Base-by-base conservation (phyloP, 164 flowering plant genomes). In the Stephania japonica region DNA sequence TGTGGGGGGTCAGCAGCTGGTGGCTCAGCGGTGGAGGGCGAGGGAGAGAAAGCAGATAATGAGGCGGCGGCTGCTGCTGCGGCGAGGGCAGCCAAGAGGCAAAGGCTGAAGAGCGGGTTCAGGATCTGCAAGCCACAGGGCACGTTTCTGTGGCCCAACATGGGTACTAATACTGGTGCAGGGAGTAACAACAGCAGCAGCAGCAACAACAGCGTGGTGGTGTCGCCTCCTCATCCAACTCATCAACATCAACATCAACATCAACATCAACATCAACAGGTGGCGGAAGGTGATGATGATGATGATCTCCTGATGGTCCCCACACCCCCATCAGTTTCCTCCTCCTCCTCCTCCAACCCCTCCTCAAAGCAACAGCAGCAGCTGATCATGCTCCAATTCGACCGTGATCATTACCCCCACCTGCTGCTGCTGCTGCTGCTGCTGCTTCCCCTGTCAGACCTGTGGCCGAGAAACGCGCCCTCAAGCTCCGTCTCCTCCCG, bases 41-140 rank as follows among this genome's bases (percentile, higher is more conserved):
- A 32, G 7, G 69, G 41, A 26, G 49, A 47, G 65, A 65, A 75
- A 82, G 85, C 49, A 83, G 86, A 32, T 47, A 44, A 61, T 42
- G 64, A 23, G 38, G 70, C 56, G 43, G 74, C 62, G 61, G 67
- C 44, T 69, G 76, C 38, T 23, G 71, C 69, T 49, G 77, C 38
- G 38, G 2, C 38, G 69, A 86, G 77, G 64, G 89, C 87, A 77
- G 87, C 85, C 6, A 87, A 78, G 75, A 79, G 83, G 50, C 80
- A 86, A 73, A 86, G 88, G 79, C 85, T 85, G 71, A 87, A 81
- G 78, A 91, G 98, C 78, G 98, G 97, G 8, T 90, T 90, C 87
- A 87, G 86, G 69, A 82, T 88, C 10, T 90, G 91, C 86, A 87
- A 80, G 81, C 92, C 95, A 2, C 88, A 84, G 62, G 92, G 95